Evolutionary conservation across 78 protist genomes (phyloP), one percentile per base, ranked within the genome.

Genomic region (Dictyostelium capitatum): DNA sequence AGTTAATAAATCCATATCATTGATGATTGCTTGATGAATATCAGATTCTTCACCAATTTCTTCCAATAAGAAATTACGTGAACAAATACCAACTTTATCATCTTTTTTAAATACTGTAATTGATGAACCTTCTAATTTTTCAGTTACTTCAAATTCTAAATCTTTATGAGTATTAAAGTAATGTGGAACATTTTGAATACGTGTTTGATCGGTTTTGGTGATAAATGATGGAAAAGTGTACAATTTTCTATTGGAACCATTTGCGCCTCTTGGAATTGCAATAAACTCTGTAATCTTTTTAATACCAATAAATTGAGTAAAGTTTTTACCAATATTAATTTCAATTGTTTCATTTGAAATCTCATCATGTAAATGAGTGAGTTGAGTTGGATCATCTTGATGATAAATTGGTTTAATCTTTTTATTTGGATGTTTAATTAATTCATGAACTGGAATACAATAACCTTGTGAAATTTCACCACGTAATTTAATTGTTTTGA

Each of bases 81-180:
- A 82, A 25, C 95, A 89, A n/a, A 91, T 57, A 25, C 95, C 82
- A 30, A 14, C 48, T 12, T 73, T 23, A 8, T 79, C 90, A 6
- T 78, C 54, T 3, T 81, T 9, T 57, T 77, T 75, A 69, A 57
- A 90, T 46, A 30, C 81, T 0, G 95, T 91, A 51, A 91, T 65
- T 1, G 92, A 82, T 2, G 96, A 59, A n/a, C 97, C 97, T 10
- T 95, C 97, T 20, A 95, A 30, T 83, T 95, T 95, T 23, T 95
- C 97, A 3, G 97, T 90, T 0, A 95, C 83, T 9, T 95, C 95
- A 70, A 85, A 95, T n/a, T 41, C 50, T 25, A 91, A 69, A 4
- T 89, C 85, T 6, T 37, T 50, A 30, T 62, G 64, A 7, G 8
- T 4, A 11, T 46, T 20, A 10, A 51, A 28, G n/a, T 64, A 73